Conservation (phyloP, 2,329 filamentous ascomycete genomes). For the Tolypocladium sp. region DNA sequence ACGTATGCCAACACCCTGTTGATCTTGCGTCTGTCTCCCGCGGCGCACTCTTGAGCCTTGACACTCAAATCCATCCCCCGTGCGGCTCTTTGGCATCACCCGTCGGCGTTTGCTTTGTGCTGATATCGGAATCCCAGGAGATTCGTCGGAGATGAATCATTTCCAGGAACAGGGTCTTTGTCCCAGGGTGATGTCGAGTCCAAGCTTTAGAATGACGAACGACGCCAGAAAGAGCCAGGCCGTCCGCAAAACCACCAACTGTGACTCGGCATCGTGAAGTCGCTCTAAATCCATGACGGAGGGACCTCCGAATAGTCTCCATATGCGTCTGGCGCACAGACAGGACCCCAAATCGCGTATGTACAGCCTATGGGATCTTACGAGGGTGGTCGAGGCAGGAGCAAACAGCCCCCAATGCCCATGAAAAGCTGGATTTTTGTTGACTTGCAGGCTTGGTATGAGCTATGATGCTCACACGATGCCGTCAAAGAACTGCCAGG, state of each 20-base stretch:
- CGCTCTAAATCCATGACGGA: neutral
- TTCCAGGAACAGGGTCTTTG: conserved; percentile 30
- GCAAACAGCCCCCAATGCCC: neutral
- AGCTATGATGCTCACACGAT: neutral
- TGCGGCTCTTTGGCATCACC: conserved; percentile 1
- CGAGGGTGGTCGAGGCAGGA: neutral
- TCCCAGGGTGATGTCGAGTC: conserved; percentile 17
- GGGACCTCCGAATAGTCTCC: neutral
- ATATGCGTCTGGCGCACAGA: neutral
- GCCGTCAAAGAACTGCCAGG: neutral
- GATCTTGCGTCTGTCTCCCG: neutral
- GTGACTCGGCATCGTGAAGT: neutral
- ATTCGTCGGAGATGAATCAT: conserved; percentile 50
- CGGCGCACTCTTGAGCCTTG: neutral
- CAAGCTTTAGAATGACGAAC: conserved; percentile 19
- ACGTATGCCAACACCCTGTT: conserved; percentile 18
- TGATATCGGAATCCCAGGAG: conserved; percentile 19
- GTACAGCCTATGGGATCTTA: neutral
- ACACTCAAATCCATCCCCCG: neutral
- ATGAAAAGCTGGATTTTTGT: neutral
- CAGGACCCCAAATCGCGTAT: neutral
- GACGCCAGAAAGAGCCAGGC: neutral
- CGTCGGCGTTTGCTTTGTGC: conserved; percentile 5
- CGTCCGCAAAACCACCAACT: neutral
- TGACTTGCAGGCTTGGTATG: neutral